Evolutionary conservation across 768 basidiomycete genomes (phyloP), one percentile per base, ranked within the genome.

Genomic region (Boletus sp.): DNA sequence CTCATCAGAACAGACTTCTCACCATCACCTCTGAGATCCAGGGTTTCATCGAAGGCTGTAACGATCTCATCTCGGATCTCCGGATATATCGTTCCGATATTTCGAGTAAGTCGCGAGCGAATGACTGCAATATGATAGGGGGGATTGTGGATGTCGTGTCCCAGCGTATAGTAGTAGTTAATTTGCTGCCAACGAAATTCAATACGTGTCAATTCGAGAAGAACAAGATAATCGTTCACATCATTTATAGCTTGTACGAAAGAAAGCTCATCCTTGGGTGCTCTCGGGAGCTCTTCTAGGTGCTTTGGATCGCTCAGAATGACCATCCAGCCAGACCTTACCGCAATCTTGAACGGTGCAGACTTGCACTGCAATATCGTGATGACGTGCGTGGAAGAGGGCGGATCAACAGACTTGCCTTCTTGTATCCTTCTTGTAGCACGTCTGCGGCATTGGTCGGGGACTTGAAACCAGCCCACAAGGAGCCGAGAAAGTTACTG

Each of bases 51-150:
- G 52, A 82, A 77, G 0, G 82, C 69, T 0, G 65, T 52, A 1
- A 64, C 49, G 14, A 83, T 68, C 62, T 85, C 84, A 17, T 80
- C 75, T 14, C 70, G 71, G 17, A 84, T 61, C 24, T 74, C 72
- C 1, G 75, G 71, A 56, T 79, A 78, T 4, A 76, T 55, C 2
- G 47, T 54, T 1, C 63, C 68, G 5, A 83, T 68, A 40, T 76
- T 77, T 11, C 79, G 73, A 24, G 73, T 73, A 9, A 78, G 62
- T 5, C 62, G 57, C 2, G 58, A 51, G 15, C 64, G 69, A 24
- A 77, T 45, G 33, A 73, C 52, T 4, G 37, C 30, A 9, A 67
- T 35, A 44, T 77, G 76, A 48, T 73, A 73, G 4, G 41, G 39
- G 35, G 70, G 58, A 1, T 68, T 40, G 9, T 56, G 49, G 15